Base-by-base conservation (phyloP, 805 yeast species). In the Candida parachauliodes region DNA sequence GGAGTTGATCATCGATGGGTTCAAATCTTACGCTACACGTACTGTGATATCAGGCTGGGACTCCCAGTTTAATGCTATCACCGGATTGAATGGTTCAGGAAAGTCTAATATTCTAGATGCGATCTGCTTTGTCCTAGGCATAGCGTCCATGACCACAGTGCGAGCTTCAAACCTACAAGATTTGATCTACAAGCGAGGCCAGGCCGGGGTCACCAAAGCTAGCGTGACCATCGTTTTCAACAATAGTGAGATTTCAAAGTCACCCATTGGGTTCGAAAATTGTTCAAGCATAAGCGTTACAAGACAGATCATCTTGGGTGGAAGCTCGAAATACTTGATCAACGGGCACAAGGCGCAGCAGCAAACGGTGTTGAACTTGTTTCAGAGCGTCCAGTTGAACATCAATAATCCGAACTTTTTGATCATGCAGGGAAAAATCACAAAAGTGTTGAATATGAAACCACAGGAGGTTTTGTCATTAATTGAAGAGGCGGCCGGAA, bases 391-490 rank as follows among this genome's bases (percentile, higher is more conserved):
- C 16, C 98, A 93, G 62, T 74, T 93, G 45, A 93, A 93, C 55
- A 91, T 93, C 59, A 93, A 93, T 59, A 93, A 91, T 55, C 98
- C 99, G 22, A 93, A 93, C 58, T 93, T 93, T 62, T 72, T 93
- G 50, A 93, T 93, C 53, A 93, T 94, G 98, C 99, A 93, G 63
- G 99, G 99, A 43, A 87, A 88, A 57, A 93, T 94, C 63, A 94
- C 98, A 23, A 91, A 93, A 59, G 97, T 93, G 46, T 72, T 93
- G 52, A 93, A 93, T 59, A 93, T 93, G 98, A 88, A 86, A 51
- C 95, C 98, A 1, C 68, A 78, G 1, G 98, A 93, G 59, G 85
- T 91, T 28, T 62, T 93, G 45, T 81, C 96, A 4, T 71, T 93
- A 48, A 88, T 93, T 38, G 98, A 93, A 60, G 99, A 93, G 62